Evolutionary conservation across 208 protist genomes (phyloP).

Genomic region (Leishmania arabica): DNA sequence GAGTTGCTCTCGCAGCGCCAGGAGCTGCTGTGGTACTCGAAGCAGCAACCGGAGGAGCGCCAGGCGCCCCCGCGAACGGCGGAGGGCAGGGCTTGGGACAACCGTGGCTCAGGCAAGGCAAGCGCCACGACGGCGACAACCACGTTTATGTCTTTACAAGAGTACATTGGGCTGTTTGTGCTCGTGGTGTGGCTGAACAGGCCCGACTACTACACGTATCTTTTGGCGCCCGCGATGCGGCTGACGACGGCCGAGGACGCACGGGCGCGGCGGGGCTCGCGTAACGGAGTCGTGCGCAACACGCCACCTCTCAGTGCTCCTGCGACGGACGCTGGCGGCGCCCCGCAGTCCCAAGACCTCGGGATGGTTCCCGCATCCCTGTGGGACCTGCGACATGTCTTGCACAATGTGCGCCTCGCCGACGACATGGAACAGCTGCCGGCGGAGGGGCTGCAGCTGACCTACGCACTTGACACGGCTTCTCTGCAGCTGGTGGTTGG

Average conservation of each 20-base stretch:
- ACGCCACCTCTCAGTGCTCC: neutral
- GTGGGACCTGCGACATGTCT: constrained; percentile 34
- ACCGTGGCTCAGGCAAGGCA: neutral
- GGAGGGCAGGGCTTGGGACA: neutral
- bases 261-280: constrained; percentile 1
- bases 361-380: constrained; percentile 2
- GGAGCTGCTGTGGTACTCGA: constrained; percentile 31
- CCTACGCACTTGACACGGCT: constrained; percentile 68
- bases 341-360: neutral
- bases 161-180: constrained; percentile 57
- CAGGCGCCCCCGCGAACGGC: neutral
- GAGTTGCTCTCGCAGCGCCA: constrained; percentile 61
- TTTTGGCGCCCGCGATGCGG: constrained; percentile 21
- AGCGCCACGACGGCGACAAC: neutral
- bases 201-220: constrained; percentile 22
- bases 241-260: constrained; percentile 12
- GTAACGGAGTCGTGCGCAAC: neutral
- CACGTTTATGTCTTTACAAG: constrained; percentile 30
- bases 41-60: constrained; percentile 17
- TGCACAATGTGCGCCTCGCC: constrained; percentile 10
- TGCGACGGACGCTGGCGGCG: neutral
- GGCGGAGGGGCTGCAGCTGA: constrained; percentile 44
- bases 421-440: constrained; percentile 29
- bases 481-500: constrained; percentile 47
- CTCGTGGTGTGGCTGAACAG: constrained; percentile 57